phyloP scores from a whole-genome alignment of 306 rosid genomes.

The Abrus pulchellus region DNA sequence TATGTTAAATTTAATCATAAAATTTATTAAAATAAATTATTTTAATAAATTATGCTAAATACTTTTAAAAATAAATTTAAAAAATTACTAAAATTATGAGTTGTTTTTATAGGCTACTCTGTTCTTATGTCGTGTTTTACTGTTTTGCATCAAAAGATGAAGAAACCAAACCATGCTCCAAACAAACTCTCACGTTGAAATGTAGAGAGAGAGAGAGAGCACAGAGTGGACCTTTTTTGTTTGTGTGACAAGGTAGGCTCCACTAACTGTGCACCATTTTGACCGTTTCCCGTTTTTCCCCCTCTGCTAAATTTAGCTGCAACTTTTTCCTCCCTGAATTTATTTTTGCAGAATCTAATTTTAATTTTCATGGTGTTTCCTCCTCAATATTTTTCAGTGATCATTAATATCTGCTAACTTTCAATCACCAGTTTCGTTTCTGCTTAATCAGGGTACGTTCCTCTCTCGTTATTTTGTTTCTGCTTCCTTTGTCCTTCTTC shows the following conservation, averaged over 20 bases:
- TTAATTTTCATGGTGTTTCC: slow-evolving; percentile 25
- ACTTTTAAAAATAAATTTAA: too few relatives aligned
- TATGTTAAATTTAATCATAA: too few relatives aligned
- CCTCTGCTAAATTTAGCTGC: slow-evolving; percentile 60
- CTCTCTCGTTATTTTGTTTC: slow-evolving; percentile 33
- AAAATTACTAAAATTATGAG: too few relatives aligned
- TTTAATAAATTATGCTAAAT: too few relatives aligned
- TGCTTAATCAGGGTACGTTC: slow-evolving; percentile 59
- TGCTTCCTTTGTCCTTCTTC: background rate
- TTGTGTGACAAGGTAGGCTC: slow-evolving; percentile 64
- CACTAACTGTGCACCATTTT: slow-evolving; percentile 53
- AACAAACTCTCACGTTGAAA: background rate
- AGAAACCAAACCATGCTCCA: background rate
- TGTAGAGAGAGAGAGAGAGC: slow-evolving; percentile 16
- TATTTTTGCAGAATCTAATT: slow-evolving; percentile 48
- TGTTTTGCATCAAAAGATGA: background rate
- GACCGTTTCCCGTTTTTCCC: slow-evolving; percentile 34
- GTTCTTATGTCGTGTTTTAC: too few relatives aligned
- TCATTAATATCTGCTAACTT: slow-evolving; percentile 45
- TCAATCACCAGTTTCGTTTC: slow-evolving; percentile 51
- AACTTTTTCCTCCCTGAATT: slow-evolving; percentile 53
- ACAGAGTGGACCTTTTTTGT: slow-evolving; percentile 53
- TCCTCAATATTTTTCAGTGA: slow-evolving; percentile 47
- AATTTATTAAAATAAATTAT: too few relatives aligned
- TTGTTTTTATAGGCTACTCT: too few relatives aligned